Evolutionary conservation across 192 early-diverging fungal genomes (phyloP).

Genomic region (Coemansia sp.): DNA sequence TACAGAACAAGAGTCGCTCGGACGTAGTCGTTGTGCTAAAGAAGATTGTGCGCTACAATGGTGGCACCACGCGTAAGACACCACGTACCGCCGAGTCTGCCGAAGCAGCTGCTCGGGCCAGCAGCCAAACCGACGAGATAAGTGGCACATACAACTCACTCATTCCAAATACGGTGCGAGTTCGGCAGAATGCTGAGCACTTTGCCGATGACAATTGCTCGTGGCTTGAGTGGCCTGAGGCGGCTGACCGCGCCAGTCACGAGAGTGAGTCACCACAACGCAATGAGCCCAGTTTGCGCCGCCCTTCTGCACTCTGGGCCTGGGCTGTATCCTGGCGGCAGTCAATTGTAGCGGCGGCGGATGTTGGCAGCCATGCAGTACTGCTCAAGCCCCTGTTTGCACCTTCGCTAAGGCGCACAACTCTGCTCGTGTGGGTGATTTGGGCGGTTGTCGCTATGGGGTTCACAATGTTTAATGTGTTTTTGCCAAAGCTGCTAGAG

Average conservation of each 20-base stretch:
- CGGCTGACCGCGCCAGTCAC: neutral
- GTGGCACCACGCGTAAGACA: conserved; percentile 23
- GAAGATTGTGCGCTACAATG: conserved; percentile 65
- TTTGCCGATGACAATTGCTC: conserved; percentile 12
- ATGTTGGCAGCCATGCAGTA: conserved; percentile 14
- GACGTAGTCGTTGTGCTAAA: conserved; percentile 68
- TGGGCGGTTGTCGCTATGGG: conserved; percentile 76
- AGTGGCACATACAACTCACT: conserved; percentile 6
- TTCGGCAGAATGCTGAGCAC: neutral
- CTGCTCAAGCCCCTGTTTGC: conserved; percentile 57
- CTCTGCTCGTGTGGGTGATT: conserved; percentile 69
- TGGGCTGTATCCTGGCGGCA: conserved; percentile 3
- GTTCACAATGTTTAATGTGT: conserved; percentile 88
- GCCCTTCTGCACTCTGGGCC: neutral
- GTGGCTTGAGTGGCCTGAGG: conserved; percentile 51
- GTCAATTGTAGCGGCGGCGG: neutral
- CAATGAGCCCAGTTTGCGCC: neutral
- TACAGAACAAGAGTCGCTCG: conserved; percentile 60
- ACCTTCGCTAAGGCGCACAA: conserved; percentile 57
- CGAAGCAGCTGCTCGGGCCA: neutral
- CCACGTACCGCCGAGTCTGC: conserved; percentile 1
- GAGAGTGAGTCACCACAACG: neutral
- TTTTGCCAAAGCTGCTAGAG: conserved; percentile 76
- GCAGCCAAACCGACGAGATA: neutral
- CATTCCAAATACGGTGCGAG: neutral